Base-by-base conservation (phyloP, 2,329 filamentous ascomycete species). In the Cladophialophora exuberans region DNA sequence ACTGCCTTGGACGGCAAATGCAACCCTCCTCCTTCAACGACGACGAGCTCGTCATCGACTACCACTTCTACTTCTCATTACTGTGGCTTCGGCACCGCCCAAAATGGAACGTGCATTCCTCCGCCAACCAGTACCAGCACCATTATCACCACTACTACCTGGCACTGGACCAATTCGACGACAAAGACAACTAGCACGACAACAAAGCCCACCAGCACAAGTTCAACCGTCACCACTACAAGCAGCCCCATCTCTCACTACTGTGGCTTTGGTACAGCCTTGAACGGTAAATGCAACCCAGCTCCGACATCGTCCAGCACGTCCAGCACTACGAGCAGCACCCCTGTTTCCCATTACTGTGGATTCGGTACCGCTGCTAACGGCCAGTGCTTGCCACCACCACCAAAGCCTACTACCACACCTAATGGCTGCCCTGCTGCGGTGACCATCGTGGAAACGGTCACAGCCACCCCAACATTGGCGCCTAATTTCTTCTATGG, bases 251-350 rank as follows among this genome's bases (percentile, higher is more conserved):
- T 52, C 9, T 45, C 52, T 54, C 50, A 56, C 57, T 60, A 46
- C 26, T 60, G 53, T 25, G 57, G 57, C n/a, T 60, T 35, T 46
- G 57, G 57, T 17, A 56, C 52, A 15, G 57, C 42, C 20, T 18
- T 35, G 20, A 38, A 60, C n/a, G 57, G 57, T 9, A 47, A 60
- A 20, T 60, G 57, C 53, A 60, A 60, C 35, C 45, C 54, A 13
- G 15, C 49, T 26, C 50, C 55, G 4, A 50, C 45, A n/a, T 44
- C 55, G 6, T 51, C 45, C 11, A 42, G 39, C 17, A 36, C 41
- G n/a, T 44, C 46, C 3, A 45, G 35, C 17, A 47, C 15, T 26
- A 20, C 53, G 7, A 52, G 38, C 33, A 52, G 39, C 18, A 52
- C 47, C 22, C 26, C 41, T 17, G 39, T 36, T 5, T 50, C 50